Conservation (phyloP, 1,139 yeast genomes). For the Magnusiomyces sp. region DNA sequence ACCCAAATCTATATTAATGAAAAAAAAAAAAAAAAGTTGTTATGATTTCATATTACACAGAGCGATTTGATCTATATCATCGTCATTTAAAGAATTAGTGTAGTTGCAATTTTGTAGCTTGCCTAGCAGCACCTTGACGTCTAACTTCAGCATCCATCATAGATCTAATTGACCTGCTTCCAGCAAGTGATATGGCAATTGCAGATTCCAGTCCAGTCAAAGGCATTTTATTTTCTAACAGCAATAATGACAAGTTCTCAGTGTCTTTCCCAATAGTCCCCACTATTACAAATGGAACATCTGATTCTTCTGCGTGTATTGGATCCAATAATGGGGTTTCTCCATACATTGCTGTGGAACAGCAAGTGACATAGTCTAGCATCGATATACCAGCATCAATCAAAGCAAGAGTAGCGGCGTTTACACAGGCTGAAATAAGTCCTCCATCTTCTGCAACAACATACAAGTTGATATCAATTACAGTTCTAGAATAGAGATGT, state of each 20-base stretch:
- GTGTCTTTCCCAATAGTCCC: conserved; percentile 71
- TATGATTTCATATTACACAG: too few relatives aligned
- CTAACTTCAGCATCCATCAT: conserved; percentile 83
- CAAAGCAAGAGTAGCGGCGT: conserved; percentile 83
- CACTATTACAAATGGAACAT: conserved; percentile 69
- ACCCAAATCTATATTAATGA: neutral
- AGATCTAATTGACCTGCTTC: conserved; percentile 72
- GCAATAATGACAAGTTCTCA: conserved; percentile 65
- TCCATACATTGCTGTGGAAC: conserved; percentile 73
- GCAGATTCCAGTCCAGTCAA: conserved; percentile 70
- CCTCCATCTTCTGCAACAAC: conserved; percentile 92
- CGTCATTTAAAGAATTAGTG: too few relatives aligned
- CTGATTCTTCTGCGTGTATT: conserved; percentile 73
- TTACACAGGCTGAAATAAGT: conserved; percentile 65
- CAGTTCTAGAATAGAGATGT: conserved; percentile 73
- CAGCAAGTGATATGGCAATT: conserved; percentile 82
- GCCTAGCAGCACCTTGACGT: conserved; percentile 45
- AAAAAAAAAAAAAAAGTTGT: neutral
- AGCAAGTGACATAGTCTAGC: conserved; percentile 81
- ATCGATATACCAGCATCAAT: conserved; percentile 94
- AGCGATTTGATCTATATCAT: too few relatives aligned
- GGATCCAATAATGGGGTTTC: conserved; percentile 69
- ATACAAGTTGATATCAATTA: conserved; percentile 62
- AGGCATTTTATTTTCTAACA: conserved; percentile 78
- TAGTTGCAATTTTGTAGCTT: too few relatives aligned